Percentiles rank a stretch among this genome's conserved stretches.
Evolutionary conservation across 345 rosid species (phyloP).

Genomic region (Abelmoschus esculentus): DNA sequence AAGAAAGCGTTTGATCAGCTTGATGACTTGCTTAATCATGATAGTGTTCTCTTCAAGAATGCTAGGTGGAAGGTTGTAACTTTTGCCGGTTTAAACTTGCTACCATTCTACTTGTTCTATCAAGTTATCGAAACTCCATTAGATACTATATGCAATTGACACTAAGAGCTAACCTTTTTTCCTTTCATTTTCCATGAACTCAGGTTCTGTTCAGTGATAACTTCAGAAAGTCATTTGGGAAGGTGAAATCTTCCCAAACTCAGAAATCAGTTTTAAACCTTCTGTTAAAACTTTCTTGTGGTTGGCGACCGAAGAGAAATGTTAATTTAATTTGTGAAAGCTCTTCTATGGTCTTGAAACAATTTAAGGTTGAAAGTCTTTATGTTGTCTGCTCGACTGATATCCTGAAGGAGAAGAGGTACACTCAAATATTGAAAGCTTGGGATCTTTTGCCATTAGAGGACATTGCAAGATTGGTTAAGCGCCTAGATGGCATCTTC

Average conservation of each 20-base stretch:
- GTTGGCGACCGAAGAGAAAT: constrained; percentile 43
- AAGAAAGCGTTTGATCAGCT: constrained; percentile 34
- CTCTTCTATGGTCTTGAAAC: constrained; percentile 33
- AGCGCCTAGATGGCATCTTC: constrained; percentile 37
- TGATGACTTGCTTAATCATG: constrained; percentile 31
- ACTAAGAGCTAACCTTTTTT: neutral
- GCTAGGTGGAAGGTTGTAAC: constrained; percentile 43
- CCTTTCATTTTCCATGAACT: neutral
- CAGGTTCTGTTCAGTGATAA: constrained; percentile 47
- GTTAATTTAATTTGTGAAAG: constrained; percentile 22
- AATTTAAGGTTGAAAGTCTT: constrained; percentile 31
- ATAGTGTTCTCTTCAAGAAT: constrained; percentile 26
- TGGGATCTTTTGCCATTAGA: constrained; percentile 48
- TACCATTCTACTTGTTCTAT: neutral
- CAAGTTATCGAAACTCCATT: neutral
- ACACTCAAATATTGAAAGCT: constrained; percentile 38
- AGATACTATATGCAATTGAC: neutral
- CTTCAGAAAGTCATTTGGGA: constrained; percentile 43
- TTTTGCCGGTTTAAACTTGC: neutral
- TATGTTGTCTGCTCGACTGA: constrained; percentile 41
- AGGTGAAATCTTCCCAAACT: constrained; percentile 17
- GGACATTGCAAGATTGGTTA: constrained; percentile 29
- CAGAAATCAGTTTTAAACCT: constrained; percentile 25
- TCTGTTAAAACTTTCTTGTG: constrained; percentile 32
- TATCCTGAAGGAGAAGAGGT: constrained; percentile 20